phyloP scores from a whole-genome alignment of 257 asterid genomes.

The Oldenlandia corymbosa region DNA sequence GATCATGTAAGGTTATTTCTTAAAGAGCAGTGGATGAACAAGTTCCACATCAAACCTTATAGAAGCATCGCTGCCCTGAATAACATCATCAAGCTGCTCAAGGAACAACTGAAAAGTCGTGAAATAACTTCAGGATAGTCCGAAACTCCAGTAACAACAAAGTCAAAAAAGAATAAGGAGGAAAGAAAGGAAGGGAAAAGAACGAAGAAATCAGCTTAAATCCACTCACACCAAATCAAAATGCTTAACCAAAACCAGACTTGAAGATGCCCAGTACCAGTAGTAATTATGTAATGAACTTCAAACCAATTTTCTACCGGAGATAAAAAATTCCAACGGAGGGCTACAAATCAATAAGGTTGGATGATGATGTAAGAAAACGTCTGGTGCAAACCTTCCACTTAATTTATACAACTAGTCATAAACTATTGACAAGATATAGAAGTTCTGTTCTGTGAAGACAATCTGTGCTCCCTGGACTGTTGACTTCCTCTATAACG shows the following conservation, averaged over 20 bases:
- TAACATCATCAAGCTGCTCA: slow-evolving; percentile 87
- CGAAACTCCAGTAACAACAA: slow-evolving; percentile 13
- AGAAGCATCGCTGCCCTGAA: slow-evolving; percentile 58
- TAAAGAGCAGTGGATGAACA: not conserved
- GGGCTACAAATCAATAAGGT: not conserved
- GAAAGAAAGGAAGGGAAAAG: no score
- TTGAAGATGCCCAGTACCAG: not conserved
- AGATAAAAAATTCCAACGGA: not conserved
- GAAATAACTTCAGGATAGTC: slow-evolving; percentile 20
- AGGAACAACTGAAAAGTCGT: slow-evolving; percentile 69
- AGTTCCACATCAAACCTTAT: slow-evolving; percentile 48
- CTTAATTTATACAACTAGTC: no score
- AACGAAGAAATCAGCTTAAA: not conserved
- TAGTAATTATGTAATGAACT: not conserved
- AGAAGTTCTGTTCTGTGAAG: not conserved
- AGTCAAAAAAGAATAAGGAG: not conserved
- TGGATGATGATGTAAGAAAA: no score
- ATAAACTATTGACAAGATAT: not conserved
- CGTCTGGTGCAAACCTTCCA: no score
- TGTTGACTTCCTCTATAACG: no score
- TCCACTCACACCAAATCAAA: not conserved
- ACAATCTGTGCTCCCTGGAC: no score
- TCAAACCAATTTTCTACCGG: not conserved
- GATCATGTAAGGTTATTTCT: no score
- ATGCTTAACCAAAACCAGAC: not conserved